A percentile compares a stretch with the other conserved stretches of the same genome.
Conservation (phyloP, 73 alveolate genomes). For the Symbiodinium natans region DNA sequence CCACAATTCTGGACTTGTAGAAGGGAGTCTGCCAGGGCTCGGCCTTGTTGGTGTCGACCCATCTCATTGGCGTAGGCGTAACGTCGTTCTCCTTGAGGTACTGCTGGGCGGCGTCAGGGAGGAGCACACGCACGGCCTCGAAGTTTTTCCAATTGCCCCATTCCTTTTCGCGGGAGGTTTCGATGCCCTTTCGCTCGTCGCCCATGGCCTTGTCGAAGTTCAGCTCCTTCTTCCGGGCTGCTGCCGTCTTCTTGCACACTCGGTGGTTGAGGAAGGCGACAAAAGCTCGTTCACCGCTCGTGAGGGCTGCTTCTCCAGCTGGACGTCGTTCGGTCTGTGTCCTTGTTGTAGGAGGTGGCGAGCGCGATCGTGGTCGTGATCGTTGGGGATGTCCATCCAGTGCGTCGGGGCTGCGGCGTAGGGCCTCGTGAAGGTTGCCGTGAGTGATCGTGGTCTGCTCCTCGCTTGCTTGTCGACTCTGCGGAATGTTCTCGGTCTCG, state of each 20-base stretch:
- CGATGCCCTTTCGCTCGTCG: not conserved
- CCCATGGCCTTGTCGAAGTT: not conserved
- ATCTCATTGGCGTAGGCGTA: not conserved
- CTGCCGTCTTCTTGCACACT: conserved; percentile 19
- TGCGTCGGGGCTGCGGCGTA: not conserved
- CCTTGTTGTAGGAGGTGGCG: not conserved
- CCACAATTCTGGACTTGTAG: not conserved
- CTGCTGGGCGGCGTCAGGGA: not conserved
- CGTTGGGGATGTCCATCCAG: not conserved
- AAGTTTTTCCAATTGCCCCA: conserved; percentile 24
- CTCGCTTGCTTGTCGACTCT: not conserved
- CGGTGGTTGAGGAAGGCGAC: not conserved
- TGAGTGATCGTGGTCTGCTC: not conserved
- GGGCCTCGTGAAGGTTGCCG: not conserved
- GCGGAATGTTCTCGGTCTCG: not conserved
- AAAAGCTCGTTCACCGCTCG: not conserved
- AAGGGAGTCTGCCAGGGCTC: not conserved
- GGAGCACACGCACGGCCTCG: not conserved
- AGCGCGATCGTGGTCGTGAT: not conserved
- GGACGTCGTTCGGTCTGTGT: not conserved
- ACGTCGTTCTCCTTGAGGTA: not conserved
- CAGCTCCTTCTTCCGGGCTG: not conserved
- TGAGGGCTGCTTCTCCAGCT: too few species aligned
- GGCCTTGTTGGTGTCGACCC: conserved; percentile 33
- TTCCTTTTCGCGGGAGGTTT: not conserved